Percentiles rank a stretch among this genome's conserved stretches.
phyloP scores from a whole-genome alignment of 805 yeast species.

The Hanseniaspora valbyensis region DNA sequence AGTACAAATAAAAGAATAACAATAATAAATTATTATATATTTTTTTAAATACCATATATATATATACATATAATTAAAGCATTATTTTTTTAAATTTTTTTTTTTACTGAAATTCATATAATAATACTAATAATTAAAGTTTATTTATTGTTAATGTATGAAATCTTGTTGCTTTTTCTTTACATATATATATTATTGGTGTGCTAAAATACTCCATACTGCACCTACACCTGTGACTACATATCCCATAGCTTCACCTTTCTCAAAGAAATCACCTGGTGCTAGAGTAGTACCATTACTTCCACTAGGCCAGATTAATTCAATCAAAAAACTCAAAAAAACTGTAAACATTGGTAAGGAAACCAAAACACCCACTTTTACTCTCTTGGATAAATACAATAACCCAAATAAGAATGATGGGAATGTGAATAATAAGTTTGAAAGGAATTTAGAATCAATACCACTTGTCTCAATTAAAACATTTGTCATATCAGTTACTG shows the following conservation, averaged over 20 bases:
- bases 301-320: neutral
- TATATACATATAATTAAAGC: too few relatives aligned
- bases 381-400: constrained; percentile 8
- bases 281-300: constrained; percentile 1
- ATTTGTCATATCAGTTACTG: neutral
- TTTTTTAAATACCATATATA: too few relatives aligned
- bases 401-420: constrained; percentile 9
- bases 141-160: too few relatives aligned
- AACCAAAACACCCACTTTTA: constrained; percentile 7
- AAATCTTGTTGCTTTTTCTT: too few relatives aligned
- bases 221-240: constrained; percentile 9
- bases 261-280: neutral
- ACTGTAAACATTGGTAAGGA: constrained; percentile 9
- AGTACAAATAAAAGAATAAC: too few relatives aligned
- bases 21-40: too few relatives aligned
- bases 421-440: constrained; percentile 2
- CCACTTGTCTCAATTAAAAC: neutral
- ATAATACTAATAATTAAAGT: too few relatives aligned
- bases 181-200: too few relatives aligned
- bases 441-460: constrained; percentile 1
- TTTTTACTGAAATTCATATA: too few relatives aligned
- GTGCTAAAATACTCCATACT: constrained; percentile 3
- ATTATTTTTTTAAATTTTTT: too few relatives aligned
- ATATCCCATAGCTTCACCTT: constrained; percentile 11
- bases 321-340: constrained; percentile 2